Evolutionary conservation across 805 yeast species (phyloP), one percentile per base, ranked within the genome.

Genomic region (Wickerhamomyces silvicola): DNA sequence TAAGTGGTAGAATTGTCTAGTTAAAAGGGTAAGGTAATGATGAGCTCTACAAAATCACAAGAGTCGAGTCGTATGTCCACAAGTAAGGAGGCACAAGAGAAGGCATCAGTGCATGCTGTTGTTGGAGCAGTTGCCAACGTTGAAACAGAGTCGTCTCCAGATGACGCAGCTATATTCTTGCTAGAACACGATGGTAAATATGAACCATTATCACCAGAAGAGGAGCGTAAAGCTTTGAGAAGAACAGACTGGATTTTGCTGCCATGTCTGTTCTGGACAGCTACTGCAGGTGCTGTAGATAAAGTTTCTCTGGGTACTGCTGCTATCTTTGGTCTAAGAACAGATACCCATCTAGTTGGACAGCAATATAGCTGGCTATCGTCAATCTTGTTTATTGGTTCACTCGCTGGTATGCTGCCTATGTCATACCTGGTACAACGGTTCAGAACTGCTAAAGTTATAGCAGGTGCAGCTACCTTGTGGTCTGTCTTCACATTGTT

Each of bases 301-400:
- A 70, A 70, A 38, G 51, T 57, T 12, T 56, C 68, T 9, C 53
- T 59, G 17, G 51, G 66, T 10, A 65, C 62, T 41, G 74, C 74
- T 5, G 64, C 73, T 5, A 55, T 70, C 27, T 58, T 66, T 41
- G 74, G 73, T 10, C 40, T 71, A 24, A 56, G 56, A 31, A 42
- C 43, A 8, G 72, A 66, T 43, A 54, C 54, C 16, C 34, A 59
- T 18, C 54, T 71, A 50, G 38, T 39, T n/a, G 70, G 73, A 7
- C 57, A 58, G 34, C 56, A 48, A 38, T 63, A 60, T 32, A 44
- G 58, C 17, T 64, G 69, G 69, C 48, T 60, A 15, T 61, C 65
- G 1, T 53, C 68, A 7, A 56, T 64, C 16, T 53, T 64, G 32
- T 64, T 61, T 40, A 45, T 61, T 24, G 70, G 69, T 3, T 69